phyloP scores from a whole-genome alignment of 352 stramenopile species.

The Globisporangium radiosum region DNA sequence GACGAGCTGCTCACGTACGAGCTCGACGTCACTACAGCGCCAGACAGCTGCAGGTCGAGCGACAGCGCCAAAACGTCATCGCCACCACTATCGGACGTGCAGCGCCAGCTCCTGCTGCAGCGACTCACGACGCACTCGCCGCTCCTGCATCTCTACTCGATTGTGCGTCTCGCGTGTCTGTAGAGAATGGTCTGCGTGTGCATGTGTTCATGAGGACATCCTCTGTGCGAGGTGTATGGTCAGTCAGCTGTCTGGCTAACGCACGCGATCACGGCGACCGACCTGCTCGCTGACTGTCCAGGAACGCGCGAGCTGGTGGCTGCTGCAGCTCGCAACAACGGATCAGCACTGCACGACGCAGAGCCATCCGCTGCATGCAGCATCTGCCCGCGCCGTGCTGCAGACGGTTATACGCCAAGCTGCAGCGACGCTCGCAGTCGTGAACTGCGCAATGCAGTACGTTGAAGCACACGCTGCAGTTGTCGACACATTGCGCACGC shows the following conservation, averaged over 20 bases:
- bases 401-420: not conserved
- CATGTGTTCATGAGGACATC: not conserved
- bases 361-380: not conserved
- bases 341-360: too few relatives aligned
- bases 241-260: too few relatives aligned
- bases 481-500: not conserved
- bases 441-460: conserved; percentile 6
- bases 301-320: conserved; percentile 6
- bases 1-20: conserved; percentile 26
- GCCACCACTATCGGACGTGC: not conserved
- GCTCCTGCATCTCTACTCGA: conserved; percentile 20
- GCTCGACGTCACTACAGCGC: conserved; percentile 9
- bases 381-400: not conserved
- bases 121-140: conserved; percentile 13
- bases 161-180: conserved; percentile 11
- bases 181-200: not conserved
- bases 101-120: conserved; percentile 1
- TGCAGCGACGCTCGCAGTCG: too few relatives aligned
- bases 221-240: too few relatives aligned
- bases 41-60: too few relatives aligned
- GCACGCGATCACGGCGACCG: too few relatives aligned
- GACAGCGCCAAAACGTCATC: not conserved
- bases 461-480: conserved; percentile 1
- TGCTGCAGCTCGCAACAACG: not conserved
- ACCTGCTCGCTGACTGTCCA: not conserved